Evolutionary conservation across 805 yeast species (phyloP), one percentile per base, ranked within the genome.

Genomic region (Grigorovia yakushimaensis): DNA sequence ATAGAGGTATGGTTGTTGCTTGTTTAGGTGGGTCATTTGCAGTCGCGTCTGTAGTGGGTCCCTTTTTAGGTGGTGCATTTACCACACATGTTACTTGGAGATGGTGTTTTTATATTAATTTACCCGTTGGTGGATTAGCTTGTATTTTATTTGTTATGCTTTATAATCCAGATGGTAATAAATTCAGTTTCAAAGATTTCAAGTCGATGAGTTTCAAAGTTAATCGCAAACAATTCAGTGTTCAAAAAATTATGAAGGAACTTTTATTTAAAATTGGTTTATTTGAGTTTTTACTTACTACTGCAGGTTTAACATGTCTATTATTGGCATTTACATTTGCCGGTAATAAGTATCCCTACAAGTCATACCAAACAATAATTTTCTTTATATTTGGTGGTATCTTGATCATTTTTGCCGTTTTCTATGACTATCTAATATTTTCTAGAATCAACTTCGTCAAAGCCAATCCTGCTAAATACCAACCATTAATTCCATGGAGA

Each of bases 101-200:
- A 56, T 82, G 88, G 87, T 78, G 86, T 55, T 84, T 82, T 59
- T 84, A 78, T 63, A 70, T 84, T 51, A 83, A 82, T 60, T 60
- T 84, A 36, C 86, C 88, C 2, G 62, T 81, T 35, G 84, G 85
- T 17, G 87, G 82, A 1, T 27, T 54, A 11, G 64, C 63, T 5
- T 41, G 54, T 20, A 39, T 49, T 3, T 18, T 56, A 22, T 56
- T 61, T 36, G 30, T 48, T 2, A 3, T 48, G 9, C 49, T 53
- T 36, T 57, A 58, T 47, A 54, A 54, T 38, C 59, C 58, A 17
- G 33, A n/a, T 27, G 45, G 45, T 18, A 8, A 20, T 27, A 39
- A 42, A 35, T 19, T 8, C n/a, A 18, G 15, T 15, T 22, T 39
- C 11, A 13, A 13, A 22, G 13, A 19, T 11, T 21, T 11, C 5